A percentile compares a stretch with the other conserved stretches of the same genome.
Evolutionary conservation across 1,284 basidiomycete species (phyloP).

Genomic region (Ceratobasidium sp.): DNA sequence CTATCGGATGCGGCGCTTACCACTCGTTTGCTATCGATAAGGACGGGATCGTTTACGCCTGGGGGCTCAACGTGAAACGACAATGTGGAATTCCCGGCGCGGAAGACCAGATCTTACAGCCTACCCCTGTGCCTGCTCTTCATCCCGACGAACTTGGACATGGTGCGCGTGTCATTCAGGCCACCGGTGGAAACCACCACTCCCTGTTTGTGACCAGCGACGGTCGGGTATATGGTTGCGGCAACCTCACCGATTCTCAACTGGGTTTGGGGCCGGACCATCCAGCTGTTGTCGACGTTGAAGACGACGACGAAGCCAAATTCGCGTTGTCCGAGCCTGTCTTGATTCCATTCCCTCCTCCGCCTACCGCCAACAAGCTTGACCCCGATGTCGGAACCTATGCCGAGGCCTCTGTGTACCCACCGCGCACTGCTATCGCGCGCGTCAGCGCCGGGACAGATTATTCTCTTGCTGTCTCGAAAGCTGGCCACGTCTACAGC

Average conservation of each 20-base stretch:
- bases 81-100: conserved; percentile 71
- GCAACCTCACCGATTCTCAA: conserved; percentile 82
- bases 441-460: conserved; percentile 83
- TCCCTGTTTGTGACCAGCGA: conserved; percentile 87
- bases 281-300: conserved; percentile 51
- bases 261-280: conserved; percentile 79
- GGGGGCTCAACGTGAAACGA: conserved; percentile 88
- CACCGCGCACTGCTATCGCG: conserved; percentile 73
- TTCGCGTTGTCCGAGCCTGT: conserved; percentile 75
- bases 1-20: conserved; percentile 67
- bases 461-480: conserved; percentile 86
- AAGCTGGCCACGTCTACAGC: conserved; percentile 81
- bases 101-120: conserved; percentile 73
- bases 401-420: conserved; percentile 51
- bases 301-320: conserved; percentile 58
- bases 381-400: conserved; percentile 59
- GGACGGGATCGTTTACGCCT: conserved; percentile 77
- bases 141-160: conserved; percentile 72
- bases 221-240: conserved; percentile 87
- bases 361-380: conserved; percentile 59
- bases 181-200: conserved; percentile 86
- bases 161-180: conserved; percentile 77
- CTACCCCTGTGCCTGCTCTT: conserved; percentile 76
- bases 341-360: conserved; percentile 74
- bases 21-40: conserved; percentile 75